Base-by-base conservation (phyloP, 345 rosid genomes). In the Euphorbia peplus region DNA sequence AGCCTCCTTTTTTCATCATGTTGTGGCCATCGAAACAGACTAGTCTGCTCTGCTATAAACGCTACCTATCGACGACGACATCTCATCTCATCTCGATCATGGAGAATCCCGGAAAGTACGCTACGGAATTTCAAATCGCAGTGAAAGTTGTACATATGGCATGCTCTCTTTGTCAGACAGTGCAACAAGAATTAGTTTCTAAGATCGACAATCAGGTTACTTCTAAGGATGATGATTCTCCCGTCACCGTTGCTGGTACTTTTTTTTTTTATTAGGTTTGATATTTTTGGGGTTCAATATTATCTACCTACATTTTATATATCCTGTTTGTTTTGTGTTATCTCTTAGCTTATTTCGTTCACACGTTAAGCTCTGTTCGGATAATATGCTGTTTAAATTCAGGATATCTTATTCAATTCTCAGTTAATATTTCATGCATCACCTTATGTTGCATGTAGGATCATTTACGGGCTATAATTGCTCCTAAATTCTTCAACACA, bases 161-260 rank as follows among this genome's bases (percentile, higher is more conserved):
- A 26, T 86, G 93, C 76, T 81, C 90, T 39, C 86, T 92, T 55
- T 90, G 96, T 69, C 91, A 82, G 72, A 80, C 78, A 77, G 96
- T 90, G 73, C 95, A 92, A 62, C 74, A 79, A 64, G 72, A 85
- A 63, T 75, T 92, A 72, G 64, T 79, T 66, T 78, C 88, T 0
- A 47, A 66, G n/a, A 56, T 68, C 56, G 70, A 66, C 26, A 81
- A 21, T 21, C 83, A 79, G 54, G 85, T 92, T 51, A 63, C 73
- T 79, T 76, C 96, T 28, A 92, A 92, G 79, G 95, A 83, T 56
- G 98, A 92, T 76, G 87, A 92, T 75, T 92, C 98, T 46, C 98
- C 84, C 57, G 98, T 92, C 65, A 92, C 96, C 53, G 81, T 92
- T 78, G 98, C 98, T 28, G 96, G 98, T 92, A 67, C 5, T 54